A percentile compares a stretch with the other conserved stretches of the same genome.
Conservation (phyloP, 768 basidiomycete genomes). For the Auricularia sp. region DNA sequence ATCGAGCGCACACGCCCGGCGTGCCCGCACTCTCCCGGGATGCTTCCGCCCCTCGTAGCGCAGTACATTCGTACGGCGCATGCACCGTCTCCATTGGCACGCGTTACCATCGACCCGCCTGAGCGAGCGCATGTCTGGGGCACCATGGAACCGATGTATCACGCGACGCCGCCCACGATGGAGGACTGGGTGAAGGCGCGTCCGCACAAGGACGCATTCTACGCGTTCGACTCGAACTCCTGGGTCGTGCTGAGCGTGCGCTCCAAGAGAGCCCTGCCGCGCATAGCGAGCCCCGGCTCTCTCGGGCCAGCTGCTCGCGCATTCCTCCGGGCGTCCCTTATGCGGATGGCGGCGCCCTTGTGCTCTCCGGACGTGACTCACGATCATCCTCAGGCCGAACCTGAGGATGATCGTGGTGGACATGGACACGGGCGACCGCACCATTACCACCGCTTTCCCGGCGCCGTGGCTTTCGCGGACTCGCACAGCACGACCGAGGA, state of each 20-base stretch:
- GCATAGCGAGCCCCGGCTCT: neutral
- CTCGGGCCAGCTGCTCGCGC: neutral
- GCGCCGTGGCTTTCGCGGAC: neutral
- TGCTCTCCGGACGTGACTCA: neutral
- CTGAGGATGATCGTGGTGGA: too few relatives aligned
- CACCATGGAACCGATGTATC: neutral
- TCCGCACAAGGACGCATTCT: neutral
- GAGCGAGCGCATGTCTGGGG: neutral
- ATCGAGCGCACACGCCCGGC: neutral
- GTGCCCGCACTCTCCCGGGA: neutral
- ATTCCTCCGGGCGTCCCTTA: neutral
- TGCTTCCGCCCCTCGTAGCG: neutral
- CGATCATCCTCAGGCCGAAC: neutral
- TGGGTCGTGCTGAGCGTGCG: neutral
- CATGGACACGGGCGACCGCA: neutral
- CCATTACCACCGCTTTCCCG: neutral
- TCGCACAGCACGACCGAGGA: neutral
- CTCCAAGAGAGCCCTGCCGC: neutral
- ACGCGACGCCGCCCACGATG: neutral
- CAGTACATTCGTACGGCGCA: neutral
- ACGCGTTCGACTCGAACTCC: neutral
- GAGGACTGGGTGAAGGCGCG: neutral
- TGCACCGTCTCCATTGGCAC: neutral
- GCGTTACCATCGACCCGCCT: neutral
- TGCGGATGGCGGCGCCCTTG: neutral